Percentiles rank a stretch among this genome's conserved stretches.
These are phyloP conservation scores for Carex cristatella DNA, from an alignment of 176 grass and related monocot genomes.

Conservation along the genomic window DNA sequence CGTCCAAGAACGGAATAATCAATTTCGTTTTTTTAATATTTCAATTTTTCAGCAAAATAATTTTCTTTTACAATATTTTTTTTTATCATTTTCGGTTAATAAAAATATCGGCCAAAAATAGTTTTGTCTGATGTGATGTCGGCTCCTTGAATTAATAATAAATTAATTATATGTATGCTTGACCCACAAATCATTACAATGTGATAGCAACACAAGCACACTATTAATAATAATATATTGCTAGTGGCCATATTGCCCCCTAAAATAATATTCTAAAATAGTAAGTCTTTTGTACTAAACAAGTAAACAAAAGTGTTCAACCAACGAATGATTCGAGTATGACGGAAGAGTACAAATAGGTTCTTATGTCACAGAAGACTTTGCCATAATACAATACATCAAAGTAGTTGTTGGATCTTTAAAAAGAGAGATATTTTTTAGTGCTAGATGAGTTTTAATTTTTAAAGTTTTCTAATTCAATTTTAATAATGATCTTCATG, in stretches of 20 bases:
- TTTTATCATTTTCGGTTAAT: too few species aligned
- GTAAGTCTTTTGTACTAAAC: not conserved
- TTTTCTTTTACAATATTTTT: too few species aligned
- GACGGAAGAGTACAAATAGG: too few species aligned
- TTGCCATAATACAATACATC: not conserved
- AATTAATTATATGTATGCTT: not conserved
- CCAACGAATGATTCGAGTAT: not conserved
- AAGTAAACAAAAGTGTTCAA: not conserved
- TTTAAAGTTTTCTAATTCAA: not conserved
- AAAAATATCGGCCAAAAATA: too few species aligned
- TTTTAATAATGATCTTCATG: not conserved
- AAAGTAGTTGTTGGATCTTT: not conserved
- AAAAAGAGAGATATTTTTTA: not conserved
- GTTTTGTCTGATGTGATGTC: too few species aligned
- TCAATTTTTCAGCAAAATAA: too few species aligned
- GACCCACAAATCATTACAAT: not conserved
- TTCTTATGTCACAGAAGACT: too few species aligned
- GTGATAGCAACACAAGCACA: not conserved
- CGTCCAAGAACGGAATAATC: too few species aligned
- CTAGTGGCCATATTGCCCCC: not conserved
- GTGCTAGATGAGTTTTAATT: not conserved
- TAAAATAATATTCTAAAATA: not conserved
- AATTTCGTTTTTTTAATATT: too few species aligned
- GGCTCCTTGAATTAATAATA: not conserved
- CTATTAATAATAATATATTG: not conserved